Percentiles rank a stretch among this genome's conserved stretches.
These are phyloP conservation scores for Volutella citrinella DNA, from an alignment of 2,329 filamentous ascomycete genomes.

Conservation along the genomic window DNA sequence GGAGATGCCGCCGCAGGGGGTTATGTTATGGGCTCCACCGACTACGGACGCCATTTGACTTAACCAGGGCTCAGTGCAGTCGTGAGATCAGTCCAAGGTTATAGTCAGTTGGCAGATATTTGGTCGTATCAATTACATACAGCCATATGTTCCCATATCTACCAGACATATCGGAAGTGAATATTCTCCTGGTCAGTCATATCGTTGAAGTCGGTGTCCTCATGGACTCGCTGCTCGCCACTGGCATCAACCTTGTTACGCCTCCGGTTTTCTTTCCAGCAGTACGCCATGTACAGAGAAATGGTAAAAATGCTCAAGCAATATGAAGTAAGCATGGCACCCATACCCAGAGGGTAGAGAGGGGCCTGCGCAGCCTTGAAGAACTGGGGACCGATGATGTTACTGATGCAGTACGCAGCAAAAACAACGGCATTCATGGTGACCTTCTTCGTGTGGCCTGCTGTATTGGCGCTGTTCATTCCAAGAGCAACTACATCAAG, in stretches of 20 bases:
- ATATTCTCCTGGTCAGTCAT: slow-evolving; percentile 34
- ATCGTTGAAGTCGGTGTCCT: slow-evolving; percentile 32
- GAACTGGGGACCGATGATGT: slow-evolving; percentile 39
- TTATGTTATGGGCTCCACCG: too few species aligned
- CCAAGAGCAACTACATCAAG: slow-evolving; percentile 22
- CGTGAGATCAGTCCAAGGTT: too few species aligned
- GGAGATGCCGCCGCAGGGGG: too few species aligned
- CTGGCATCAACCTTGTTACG: slow-evolving; percentile 15
- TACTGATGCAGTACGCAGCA: slow-evolving; percentile 39
- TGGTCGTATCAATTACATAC: too few species aligned
- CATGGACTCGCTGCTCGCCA: slow-evolving; percentile 10
- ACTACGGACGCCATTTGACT: too few species aligned
- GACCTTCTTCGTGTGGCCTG: slow-evolving; percentile 37
- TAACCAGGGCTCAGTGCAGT: too few species aligned
- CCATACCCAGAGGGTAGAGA: slow-evolving; percentile 21
- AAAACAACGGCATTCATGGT: slow-evolving; percentile 45
- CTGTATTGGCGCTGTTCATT: slow-evolving; percentile 26
- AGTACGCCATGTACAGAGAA: slow-evolving; percentile 25
- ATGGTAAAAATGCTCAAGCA: slow-evolving; percentile 28
- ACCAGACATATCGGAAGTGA: slow-evolving; percentile 25
- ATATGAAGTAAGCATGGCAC: slow-evolving; percentile 20
- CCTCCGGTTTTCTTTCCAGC: slow-evolving; percentile 29
- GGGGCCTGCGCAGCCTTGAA: slow-evolving; percentile 34
- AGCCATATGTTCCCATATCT: too few species aligned
- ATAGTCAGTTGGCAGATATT: too few species aligned